Base-by-base conservation (phyloP, 1,284 basidiomycete species). In the Trichosporon sp. region DNA sequence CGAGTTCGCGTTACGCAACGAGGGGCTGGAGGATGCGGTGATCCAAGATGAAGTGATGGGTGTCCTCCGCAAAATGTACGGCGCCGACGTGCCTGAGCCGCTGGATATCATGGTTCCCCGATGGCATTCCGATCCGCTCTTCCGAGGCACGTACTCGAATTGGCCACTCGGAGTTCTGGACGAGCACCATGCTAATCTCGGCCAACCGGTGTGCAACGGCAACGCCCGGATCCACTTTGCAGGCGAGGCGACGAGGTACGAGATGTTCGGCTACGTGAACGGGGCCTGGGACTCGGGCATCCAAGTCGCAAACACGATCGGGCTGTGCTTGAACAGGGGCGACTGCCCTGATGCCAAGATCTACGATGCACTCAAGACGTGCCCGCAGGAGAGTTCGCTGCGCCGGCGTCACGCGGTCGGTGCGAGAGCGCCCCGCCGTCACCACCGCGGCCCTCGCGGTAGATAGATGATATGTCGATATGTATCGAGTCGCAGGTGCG, bases 121-220 rank as follows among this genome's bases (percentile, higher is more conserved):
- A 7, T 89, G 88, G 88, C 73, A 81, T 44, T 74, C 75, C 13
- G 83, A 88, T 67, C 84, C 84, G 6, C 77, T 88, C 16, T 87
- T 83, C 76, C 83, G 86, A 11, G 88, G 88, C 3, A 85, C 86
- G 7, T 89, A 87, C 71, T 86, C 85, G 14, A 89, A 88, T 67
- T 88, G 87, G 86, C 87, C 87, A 2, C 54, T 70, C 9, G 69
- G 69, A n/a, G 67, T 65, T 6, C 44, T 69, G 4, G 67, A 69
- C 54, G 54, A 70, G 62, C 69, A 70, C 63, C 69, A 70, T 59
- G 64, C 56, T 21, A 70, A 70, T 59, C 67, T 70, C 19, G 67
- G 67, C 23, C 64, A 67, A 52, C 65, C 67, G 25, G 49, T 68
- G 4, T 49, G 31, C 19, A 10, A n/a, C 16, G 57, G 59, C 32